Conservation (phyloP, 345 rosid genomes). For the Aquilaria yunnanensis region DNA sequence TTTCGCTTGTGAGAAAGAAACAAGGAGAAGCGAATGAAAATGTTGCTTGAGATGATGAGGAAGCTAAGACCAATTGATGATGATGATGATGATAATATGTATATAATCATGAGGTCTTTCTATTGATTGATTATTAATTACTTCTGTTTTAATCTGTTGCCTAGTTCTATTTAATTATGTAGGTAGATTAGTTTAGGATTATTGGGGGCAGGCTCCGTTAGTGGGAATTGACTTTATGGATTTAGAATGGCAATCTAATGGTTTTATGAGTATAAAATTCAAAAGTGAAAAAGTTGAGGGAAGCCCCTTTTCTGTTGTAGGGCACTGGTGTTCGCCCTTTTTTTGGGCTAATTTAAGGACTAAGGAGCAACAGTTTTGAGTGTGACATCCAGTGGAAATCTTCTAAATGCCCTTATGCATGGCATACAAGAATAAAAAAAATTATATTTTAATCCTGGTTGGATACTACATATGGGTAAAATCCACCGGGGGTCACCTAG, state of each 20-base stretch:
- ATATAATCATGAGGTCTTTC: too few relatives aligned
- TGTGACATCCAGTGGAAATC: slow-evolving; percentile 2
- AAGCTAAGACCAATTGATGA: too few relatives aligned
- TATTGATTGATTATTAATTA: not conserved
- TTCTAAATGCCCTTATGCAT: not conserved
- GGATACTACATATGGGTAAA: too few relatives aligned
- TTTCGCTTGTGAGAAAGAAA: slow-evolving; percentile 1
- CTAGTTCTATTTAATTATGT: not conserved
- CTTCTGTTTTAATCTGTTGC: not conserved
- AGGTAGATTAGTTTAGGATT: not conserved
- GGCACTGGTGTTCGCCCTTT: slow-evolving; percentile 12
- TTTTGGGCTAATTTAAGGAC: slow-evolving; percentile 11
- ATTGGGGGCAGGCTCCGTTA: not conserved
- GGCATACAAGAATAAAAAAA: not conserved
- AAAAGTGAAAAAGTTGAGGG: slow-evolving; percentile 11
- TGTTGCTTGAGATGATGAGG: too few relatives aligned
- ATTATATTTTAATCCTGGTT: too few relatives aligned
- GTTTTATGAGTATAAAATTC: slow-evolving; percentile 1
- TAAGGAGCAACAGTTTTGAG: not conserved
- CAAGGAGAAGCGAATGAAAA: not conserved
- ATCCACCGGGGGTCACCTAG: slow-evolving; percentile 20
- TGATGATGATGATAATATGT: too few relatives aligned
- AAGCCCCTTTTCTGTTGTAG: slow-evolving; percentile 14
- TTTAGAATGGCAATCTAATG: not conserved
- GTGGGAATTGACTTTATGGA: not conserved